Base-by-base conservation (phyloP, 2,329 filamentous ascomycete species). In the Hypoxylon sp. region DNA sequence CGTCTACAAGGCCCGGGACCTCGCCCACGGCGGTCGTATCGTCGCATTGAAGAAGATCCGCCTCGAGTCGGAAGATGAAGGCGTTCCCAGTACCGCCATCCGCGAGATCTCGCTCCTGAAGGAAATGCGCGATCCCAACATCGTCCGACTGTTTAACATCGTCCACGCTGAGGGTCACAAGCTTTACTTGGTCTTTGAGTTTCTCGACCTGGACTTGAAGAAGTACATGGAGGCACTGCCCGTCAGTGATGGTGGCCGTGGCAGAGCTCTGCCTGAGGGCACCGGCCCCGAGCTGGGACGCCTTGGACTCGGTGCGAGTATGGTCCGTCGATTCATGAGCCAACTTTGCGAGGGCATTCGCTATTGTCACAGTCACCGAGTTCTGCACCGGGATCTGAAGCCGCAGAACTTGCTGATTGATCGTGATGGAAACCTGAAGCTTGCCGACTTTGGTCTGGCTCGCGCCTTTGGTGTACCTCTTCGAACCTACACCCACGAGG, bases 1-100 rank as follows among this genome's bases (percentile, higher is more conserved):
- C 68, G 93, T 97, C 68, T 97, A 97, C 87, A 97, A 97, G 81
- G 93, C 93, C 64, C 89, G 91, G 71, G 93, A 97, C 79, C 90
- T 97, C 65, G 87, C 87, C 70, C 90, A 94, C 75, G 85, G 86
- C 71, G 92, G 92, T 75, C 91, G 92, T 73, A 96, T 97, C 73
- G 93, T 97, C 69, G 93, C 93, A 20, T 84, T 97, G 72, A 97
- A 97, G 85, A 97, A 97, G 84, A 97, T 97, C 75, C 91, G 93
- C 69, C 91, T 97, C 73, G 94, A 97, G 77, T 93, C 93, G 68
- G 94, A 97, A 82, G 93, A 97, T 82, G 94, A 97, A 78, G 93
- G 93, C 71, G 93, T 97, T 16, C 94, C 93, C 2, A 94, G 91
- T 75, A 97, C 93, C 2, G 94, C 93, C 71, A 97, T 97, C 75